phyloP scores from a whole-genome alignment of 164 flowering plant species.

The Tetrastigma voinierianum region DNA sequence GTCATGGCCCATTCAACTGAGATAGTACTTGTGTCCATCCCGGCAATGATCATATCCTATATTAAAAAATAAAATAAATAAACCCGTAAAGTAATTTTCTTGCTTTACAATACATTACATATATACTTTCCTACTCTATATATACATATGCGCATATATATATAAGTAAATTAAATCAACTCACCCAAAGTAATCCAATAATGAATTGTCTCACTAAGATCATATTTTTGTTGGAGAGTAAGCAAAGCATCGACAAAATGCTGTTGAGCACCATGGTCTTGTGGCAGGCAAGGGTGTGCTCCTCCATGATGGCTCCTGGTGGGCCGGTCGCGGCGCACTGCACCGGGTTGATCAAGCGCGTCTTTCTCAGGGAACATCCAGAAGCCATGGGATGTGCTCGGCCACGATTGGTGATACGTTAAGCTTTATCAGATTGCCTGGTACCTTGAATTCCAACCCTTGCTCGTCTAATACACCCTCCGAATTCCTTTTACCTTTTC shows the following conservation, averaged over 20 bases:
- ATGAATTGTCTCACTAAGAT: constrained; percentile 45
- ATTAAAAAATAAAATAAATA: too few species aligned
- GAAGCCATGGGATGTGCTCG: constrained; percentile 49
- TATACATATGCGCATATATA: too few species aligned
- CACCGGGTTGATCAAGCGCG: constrained; percentile 37
- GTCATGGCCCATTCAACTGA: constrained; percentile 48
- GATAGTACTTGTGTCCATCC: too few species aligned
- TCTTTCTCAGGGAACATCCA: constrained; percentile 49
- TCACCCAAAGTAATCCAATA: constrained; percentile 46
- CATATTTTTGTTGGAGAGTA: constrained; percentile 39
- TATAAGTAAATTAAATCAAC: too few species aligned
- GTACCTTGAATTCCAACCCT: constrained; percentile 47
- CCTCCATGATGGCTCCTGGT: constrained; percentile 48
- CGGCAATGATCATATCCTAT: too few species aligned
- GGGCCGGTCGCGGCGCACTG: constrained; percentile 35
- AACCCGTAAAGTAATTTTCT: too few species aligned
- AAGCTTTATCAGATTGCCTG: constrained; percentile 34
- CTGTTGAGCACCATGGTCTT: constrained; percentile 30
- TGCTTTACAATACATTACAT: too few species aligned
- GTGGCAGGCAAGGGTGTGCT: constrained; percentile 38
- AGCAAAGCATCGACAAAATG: constrained; percentile 50
- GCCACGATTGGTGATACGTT: constrained; percentile 37
- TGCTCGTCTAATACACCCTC: constrained; percentile 42
- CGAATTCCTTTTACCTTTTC: constrained; percentile 37
- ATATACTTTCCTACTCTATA: too few species aligned